Base-by-base conservation (phyloP, 169 alveolate species). In the Plasmodium sp. region DNA sequence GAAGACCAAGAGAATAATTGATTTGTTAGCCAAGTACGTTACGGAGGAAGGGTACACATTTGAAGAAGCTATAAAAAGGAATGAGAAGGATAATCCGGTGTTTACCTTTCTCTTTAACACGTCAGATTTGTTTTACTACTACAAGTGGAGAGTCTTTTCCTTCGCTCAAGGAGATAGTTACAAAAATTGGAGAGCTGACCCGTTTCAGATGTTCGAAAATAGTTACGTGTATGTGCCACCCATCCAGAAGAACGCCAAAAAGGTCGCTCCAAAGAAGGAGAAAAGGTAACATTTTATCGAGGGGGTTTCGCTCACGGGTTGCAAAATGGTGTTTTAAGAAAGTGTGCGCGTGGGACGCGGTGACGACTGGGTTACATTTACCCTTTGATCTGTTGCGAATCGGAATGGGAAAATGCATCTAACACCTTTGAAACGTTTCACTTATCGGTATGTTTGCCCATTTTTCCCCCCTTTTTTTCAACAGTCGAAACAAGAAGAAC, bases 21-120 rank as follows among this genome's bases (percentile, higher is more conserved):
- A 96, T 84, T 84, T 96, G 54, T 83, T 96, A 71, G 96, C 97
- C 6, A 93, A 94, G 86, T 96, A 94, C 79, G 97, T 96, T 5
- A 95, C 96, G 0, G 97, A 94, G 84, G 96, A 93, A 54, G 80
- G 96, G 41, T 54, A 58, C 58, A 58, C 84, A 33, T 86, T 91
- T 84, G 94, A 88, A 62, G 94, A 88, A 51, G 81, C 88, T 10
- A 88, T 88, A 79, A 88, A 88, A 88, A 58, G 48, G 48, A 79
- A 88, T 27, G 94, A 88, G 51, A 62, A 79, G 51, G 94, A 77
- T 7, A 88, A 88, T 16, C 94, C 94, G 5, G n/a, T 31, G 12
- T 88, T 88, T 79, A 22, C 51, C 22, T 88, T 88, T 79, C 86
- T 88, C 81, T 88, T 88, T 88, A 81, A 79, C 36, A 58, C 94